These are phyloP conservation scores for Microthyrium microscopicum DNA, from an alignment of 2,329 filamentous ascomycete genomes.

Conservation along the genomic window DNA sequence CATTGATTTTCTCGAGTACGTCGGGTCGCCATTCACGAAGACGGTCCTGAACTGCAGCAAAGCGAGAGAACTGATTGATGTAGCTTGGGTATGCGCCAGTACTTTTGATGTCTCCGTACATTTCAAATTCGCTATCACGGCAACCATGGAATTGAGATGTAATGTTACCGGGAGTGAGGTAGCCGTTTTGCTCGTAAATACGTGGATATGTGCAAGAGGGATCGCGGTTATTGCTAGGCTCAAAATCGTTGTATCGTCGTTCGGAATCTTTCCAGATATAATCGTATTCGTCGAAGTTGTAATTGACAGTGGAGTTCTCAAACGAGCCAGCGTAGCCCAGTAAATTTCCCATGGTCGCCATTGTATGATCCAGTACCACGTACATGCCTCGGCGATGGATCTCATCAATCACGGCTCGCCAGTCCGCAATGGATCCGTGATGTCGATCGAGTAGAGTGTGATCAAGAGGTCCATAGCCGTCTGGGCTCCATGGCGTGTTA, in stretches of 20 bases:
- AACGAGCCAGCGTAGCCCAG: conserved; percentile 43
- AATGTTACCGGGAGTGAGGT: conserved; percentile 30
- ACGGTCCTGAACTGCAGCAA: conserved; percentile 48
- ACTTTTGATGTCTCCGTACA: conserved; percentile 43
- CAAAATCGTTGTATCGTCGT: conserved; percentile 40
- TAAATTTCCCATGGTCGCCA: conserved; percentile 45
- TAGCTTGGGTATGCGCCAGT: conserved; percentile 47
- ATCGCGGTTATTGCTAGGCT: conserved; percentile 33
- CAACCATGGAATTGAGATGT: conserved; percentile 34
- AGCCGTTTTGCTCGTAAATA: conserved; percentile 44
- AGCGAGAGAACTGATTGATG: conserved; percentile 45
- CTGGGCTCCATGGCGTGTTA: conserved; percentile 44
- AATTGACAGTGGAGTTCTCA: conserved; percentile 40
- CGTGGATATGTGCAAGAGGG: conserved; percentile 38
- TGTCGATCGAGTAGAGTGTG: conserved; percentile 44
- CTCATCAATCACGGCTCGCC: conserved; percentile 38
- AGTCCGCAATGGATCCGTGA: conserved; percentile 38
- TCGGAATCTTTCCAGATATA: conserved; percentile 38
- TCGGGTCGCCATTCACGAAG: conserved; percentile 44
- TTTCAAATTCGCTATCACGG: conserved; percentile 45
- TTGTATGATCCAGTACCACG: conserved; percentile 43
- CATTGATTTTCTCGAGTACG: conserved; percentile 37
- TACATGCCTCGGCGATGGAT: conserved; percentile 47
- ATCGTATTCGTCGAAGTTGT: conserved; percentile 34
- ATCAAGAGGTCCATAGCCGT: conserved; percentile 39